A percentile compares a stretch with the other conserved stretches of the same genome.
phyloP scores from a whole-genome alignment of 129 eudicot species.

The Lactuca sativa region DNA sequence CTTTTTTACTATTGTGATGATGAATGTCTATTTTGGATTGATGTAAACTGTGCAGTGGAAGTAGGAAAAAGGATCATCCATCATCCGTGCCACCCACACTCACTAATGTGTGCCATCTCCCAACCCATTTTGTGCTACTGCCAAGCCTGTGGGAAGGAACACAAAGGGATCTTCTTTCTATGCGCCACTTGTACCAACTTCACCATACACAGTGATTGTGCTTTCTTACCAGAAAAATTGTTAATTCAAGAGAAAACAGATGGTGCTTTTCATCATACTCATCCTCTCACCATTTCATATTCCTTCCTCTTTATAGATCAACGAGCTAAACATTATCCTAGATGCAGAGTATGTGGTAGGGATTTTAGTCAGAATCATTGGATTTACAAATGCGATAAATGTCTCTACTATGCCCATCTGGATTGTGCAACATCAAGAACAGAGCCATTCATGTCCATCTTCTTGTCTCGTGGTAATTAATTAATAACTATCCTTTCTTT shows the following conservation, averaged over 20 bases:
- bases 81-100: constrained; percentile 18
- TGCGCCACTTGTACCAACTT: background rate
- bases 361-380: background rate
- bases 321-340: no score
- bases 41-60: background rate
- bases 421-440: constrained; percentile 5
- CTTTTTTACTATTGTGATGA: background rate
- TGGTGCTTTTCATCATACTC: no score
- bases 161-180: background rate
- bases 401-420: constrained; percentile 15
- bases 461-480: background rate
- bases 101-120: background rate
- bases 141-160: constrained; percentile 6
- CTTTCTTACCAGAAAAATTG: no score
- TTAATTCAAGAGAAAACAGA: no score
- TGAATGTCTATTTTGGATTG: background rate
- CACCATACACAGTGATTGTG: no score
- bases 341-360: no score
- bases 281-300: no score
- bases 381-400: constrained; percentile 26
- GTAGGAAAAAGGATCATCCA: background rate
- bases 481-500: background rate
- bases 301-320: no score
- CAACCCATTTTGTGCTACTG: background rate
- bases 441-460: background rate